Conservation (phyloP, 2,329 filamentous ascomycete species). For the Botryotinia narcissicola region DNA sequence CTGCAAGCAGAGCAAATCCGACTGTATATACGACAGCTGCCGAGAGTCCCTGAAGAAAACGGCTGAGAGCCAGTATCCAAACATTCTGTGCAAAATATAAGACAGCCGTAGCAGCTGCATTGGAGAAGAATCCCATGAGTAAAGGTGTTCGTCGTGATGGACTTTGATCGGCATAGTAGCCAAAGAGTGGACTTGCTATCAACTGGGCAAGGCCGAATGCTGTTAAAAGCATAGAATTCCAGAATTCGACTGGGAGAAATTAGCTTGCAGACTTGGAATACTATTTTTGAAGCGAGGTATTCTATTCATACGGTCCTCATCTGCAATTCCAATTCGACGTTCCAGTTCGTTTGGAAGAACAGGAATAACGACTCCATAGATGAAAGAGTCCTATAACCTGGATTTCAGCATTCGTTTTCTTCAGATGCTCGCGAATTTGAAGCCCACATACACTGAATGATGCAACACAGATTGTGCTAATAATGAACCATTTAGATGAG, state of each 20-base stretch:
- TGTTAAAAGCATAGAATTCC: slow-evolving; percentile 68
- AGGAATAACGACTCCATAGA: slow-evolving; percentile 58
- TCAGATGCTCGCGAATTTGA: background rate
- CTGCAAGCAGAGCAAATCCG: slow-evolving; percentile 65
- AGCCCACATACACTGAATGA: slow-evolving; percentile 17
- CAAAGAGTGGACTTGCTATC: slow-evolving; percentile 43
- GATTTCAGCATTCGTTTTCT: background rate
- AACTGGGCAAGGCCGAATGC: slow-evolving; percentile 67
- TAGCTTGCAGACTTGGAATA: background rate
- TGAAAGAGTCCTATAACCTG: slow-evolving; percentile 51
- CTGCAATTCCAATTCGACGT: slow-evolving; percentile 50
- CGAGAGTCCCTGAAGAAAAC: slow-evolving; percentile 40
- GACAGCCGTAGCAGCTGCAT: slow-evolving; percentile 51
- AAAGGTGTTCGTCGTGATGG: slow-evolving; percentile 60
- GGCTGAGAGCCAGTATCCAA: slow-evolving; percentile 12
- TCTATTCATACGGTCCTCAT: slow-evolving; percentile 35
- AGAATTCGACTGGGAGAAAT: slow-evolving; percentile 55
- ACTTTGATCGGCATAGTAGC: slow-evolving; percentile 52
- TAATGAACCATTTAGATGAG: slow-evolving; percentile 22
- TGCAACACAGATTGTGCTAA: slow-evolving; percentile 22
- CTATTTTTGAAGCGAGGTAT: background rate
- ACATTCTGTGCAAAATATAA: slow-evolving; percentile 50
- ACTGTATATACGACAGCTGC: slow-evolving; percentile 72
- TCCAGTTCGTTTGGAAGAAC: slow-evolving; percentile 66
- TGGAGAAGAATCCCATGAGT: slow-evolving; percentile 52